These are phyloP conservation scores for Neurospora sp. DNA, from an alignment of 2,329 filamentous ascomycete genomes.

Conservation along the genomic window DNA sequence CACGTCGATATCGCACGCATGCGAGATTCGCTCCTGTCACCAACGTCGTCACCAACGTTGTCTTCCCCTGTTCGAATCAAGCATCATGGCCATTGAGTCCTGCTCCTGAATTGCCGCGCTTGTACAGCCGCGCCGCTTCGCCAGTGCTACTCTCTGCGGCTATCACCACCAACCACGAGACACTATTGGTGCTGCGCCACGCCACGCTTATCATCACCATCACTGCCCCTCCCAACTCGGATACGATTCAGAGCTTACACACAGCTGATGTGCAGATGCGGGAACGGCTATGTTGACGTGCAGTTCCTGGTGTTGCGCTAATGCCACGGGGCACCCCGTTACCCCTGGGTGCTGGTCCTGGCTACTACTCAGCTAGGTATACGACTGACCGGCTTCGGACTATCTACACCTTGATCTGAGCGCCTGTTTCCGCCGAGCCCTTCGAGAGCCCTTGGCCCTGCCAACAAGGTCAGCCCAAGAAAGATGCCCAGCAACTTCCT, in stretches of 20 bases:
- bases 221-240: neutral
- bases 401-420: neutral
- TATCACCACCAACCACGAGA: neutral
- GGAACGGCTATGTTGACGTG: neutral
- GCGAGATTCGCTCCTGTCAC: neutral
- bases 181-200: neutral
- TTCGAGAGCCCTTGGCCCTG: neutral
- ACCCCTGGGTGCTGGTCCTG: neutral
- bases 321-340: neutral
- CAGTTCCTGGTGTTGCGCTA: neutral
- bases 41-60: neutral
- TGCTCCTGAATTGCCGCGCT: neutral
- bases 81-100: neutral
- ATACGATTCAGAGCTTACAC: neutral
- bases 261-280: neutral
- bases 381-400: neutral
- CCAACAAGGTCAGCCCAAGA: neutral
- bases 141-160: neutral
- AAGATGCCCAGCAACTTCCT: neutral
- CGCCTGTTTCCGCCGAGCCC: neutral
- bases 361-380: neutral
- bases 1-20: neutral
- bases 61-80: neutral
- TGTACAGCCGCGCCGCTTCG: neutral
- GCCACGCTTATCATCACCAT: neutral